Evolutionary conservation across 768 basidiomycete species (phyloP).

Genomic region (Pleurotus tuoliensis): DNA sequence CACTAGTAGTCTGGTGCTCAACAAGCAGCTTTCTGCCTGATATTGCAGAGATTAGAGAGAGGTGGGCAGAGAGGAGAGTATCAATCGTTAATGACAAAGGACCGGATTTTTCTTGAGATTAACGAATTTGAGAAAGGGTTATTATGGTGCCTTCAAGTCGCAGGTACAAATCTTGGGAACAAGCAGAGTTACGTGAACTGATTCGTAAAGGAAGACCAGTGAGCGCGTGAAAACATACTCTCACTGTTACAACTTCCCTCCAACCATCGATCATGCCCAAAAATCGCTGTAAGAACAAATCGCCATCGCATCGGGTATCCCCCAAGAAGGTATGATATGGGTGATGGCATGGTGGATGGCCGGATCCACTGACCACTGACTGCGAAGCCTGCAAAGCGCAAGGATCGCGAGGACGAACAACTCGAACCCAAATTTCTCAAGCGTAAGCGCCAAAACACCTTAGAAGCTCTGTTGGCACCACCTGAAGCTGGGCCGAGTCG

Average conservation of each 20-base stretch:
- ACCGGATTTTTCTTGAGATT: too few relatives aligned
- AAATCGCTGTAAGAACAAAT: not conserved
- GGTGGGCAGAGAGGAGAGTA: too few relatives aligned
- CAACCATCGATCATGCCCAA: not conserved
- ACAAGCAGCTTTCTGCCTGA: too few relatives aligned
- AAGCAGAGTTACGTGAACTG: too few relatives aligned
- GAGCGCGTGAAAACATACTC: not conserved
- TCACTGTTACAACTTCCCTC: not conserved
- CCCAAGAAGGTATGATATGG: not conserved
- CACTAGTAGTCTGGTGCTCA: too few relatives aligned
- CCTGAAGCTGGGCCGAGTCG: not conserved
- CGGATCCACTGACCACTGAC: not conserved
- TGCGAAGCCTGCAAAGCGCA: not conserved
- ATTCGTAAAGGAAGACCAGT: too few relatives aligned
- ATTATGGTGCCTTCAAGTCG: too few relatives aligned
- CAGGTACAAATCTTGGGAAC: too few relatives aligned
- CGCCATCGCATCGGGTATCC: not conserved
- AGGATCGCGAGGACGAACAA: not conserved
- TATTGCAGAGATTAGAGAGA: too few relatives aligned
- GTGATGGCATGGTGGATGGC: not conserved
- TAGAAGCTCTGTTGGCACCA: not conserved
- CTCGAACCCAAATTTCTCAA: not conserved
- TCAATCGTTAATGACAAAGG: too few relatives aligned
- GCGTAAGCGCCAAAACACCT: not conserved
- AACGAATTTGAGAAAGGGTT: too few relatives aligned